phyloP scores from a whole-genome alignment of 345 rosid genomes.

The Combretum micranthum region DNA sequence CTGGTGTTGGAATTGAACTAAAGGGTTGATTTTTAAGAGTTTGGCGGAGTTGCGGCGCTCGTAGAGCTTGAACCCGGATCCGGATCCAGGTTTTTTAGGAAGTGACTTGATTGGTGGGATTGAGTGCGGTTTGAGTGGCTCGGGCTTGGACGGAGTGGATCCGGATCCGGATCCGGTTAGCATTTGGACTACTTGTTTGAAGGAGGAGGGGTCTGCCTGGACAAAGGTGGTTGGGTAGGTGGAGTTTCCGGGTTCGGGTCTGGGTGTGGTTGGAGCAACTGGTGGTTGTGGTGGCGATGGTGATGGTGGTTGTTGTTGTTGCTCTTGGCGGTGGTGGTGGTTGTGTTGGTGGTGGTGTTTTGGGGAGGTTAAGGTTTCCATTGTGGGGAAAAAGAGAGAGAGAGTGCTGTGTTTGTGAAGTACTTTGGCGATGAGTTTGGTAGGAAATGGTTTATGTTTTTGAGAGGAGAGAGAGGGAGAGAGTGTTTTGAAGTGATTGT shows the following conservation, averaged over 20 bases:
- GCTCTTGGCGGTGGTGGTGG: conserved; percentile 25
- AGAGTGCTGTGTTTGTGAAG: conserved; percentile 6
- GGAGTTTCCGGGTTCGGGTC: conserved; percentile 81
- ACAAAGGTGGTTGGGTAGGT: conserved; percentile 89
- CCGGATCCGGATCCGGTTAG: conserved; percentile 56
- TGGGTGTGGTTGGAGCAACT: conserved; percentile 46
- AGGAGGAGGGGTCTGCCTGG: conserved; percentile 86
- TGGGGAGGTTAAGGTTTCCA: not conserved
- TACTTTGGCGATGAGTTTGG: conserved; percentile 15
- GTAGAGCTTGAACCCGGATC: conserved; percentile 1
- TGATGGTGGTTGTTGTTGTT: conserved; percentile 22
- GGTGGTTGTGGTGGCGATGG: conserved; percentile 10
- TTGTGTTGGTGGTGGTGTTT: too few relatives aligned
- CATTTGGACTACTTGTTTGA: conserved; percentile 98
- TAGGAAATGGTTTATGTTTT: too few relatives aligned
- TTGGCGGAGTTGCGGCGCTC: conserved; percentile 21
- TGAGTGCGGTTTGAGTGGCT: too few relatives aligned
- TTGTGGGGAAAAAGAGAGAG: not conserved
- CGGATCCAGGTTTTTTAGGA: not conserved
- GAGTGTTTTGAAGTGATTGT: conserved; percentile 20
- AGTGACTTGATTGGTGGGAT: not conserved
- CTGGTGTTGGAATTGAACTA: conserved; percentile 3
- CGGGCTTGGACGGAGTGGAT: too few relatives aligned
- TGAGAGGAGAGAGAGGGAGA: too few relatives aligned
- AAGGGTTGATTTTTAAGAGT: conserved; percentile 28